phyloP scores from a whole-genome alignment of 345 rosid genomes.

The Eutrema heterophyllum region DNA sequence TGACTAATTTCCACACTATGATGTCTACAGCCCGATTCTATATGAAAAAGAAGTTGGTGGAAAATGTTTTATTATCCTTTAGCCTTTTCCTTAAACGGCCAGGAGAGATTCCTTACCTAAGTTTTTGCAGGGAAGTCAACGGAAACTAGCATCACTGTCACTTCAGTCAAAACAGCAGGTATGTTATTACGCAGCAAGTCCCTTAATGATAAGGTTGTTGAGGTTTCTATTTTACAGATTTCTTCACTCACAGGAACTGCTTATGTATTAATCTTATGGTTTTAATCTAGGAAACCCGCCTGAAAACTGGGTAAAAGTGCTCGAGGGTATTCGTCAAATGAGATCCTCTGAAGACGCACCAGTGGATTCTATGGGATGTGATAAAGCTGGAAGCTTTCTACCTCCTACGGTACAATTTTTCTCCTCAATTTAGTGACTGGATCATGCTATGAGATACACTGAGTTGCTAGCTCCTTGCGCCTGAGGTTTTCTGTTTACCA shows the following conservation, averaged over 20 bases:
- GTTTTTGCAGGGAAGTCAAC: conserved; percentile 39
- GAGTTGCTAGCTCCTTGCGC: too few species aligned
- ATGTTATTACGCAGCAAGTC: neutral
- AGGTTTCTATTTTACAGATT: neutral
- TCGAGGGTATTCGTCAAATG: conserved; percentile 34
- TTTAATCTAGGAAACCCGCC: conserved; percentile 21
- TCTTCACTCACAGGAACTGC: neutral
- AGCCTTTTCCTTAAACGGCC: neutral
- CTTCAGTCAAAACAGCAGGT: conserved; percentile 22
- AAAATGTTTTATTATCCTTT: neutral
- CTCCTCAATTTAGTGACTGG: neutral
- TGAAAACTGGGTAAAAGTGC: conserved; percentile 30
- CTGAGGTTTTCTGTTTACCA: too few species aligned
- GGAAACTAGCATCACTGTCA: conserved; percentile 25
- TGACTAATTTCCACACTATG: neutral
- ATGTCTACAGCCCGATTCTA: too few species aligned
- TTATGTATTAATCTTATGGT: neutral
- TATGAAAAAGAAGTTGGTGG: too few species aligned
- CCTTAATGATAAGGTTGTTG: too few species aligned
- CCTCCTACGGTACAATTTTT: conserved; percentile 24
- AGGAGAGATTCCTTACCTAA: neutral
- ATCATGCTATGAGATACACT: too few species aligned
- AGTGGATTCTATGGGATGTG: conserved; percentile 40
- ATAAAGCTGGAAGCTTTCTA: conserved; percentile 36
- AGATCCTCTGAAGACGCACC: conserved; percentile 38